Evolutionary conservation across 306 rosid species (phyloP).

Genomic region (Prosopis cineraria): DNA sequence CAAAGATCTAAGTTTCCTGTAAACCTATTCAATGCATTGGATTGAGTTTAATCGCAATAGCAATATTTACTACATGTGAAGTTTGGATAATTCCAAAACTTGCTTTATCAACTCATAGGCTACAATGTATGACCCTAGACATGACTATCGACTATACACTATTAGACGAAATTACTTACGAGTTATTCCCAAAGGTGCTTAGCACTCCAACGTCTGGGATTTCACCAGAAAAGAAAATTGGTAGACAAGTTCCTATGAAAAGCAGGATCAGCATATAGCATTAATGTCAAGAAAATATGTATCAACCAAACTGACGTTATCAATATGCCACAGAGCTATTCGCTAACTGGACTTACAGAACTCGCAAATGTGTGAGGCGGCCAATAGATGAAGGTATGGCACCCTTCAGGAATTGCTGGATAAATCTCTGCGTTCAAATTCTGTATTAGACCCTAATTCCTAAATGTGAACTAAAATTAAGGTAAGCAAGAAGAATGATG

Average conservation of each 20-base stretch:
- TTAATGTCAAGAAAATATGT: neutral
- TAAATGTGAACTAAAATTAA: neutral
- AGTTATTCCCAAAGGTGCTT: conserved; percentile 72
- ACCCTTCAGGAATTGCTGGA: conserved; percentile 89
- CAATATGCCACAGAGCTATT: conserved; percentile 1
- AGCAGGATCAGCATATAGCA: conserved; percentile 22
- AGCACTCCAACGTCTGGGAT: conserved; percentile 90
- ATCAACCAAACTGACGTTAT: neutral
- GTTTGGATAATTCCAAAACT: neutral
- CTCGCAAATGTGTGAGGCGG: conserved; percentile 64
- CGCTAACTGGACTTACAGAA: conserved; percentile 61
- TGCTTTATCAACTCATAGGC: neutral
- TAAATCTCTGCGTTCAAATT: conserved; percentile 62
- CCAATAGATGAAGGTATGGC: conserved; percentile 95
- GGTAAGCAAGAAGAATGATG: neutral
- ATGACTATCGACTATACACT: neutral
- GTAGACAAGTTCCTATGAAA: conserved; percentile 87
- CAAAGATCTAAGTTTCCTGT: conserved; percentile 87
- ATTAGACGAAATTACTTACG: conserved; percentile 56
- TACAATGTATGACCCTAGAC: neutral
- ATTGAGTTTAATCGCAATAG: neutral
- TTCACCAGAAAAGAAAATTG: conserved; percentile 90
- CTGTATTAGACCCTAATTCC: conserved; percentile 24
- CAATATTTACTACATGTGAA: neutral
- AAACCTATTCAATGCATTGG: conserved; percentile 55